Evolutionary conservation across 768 basidiomycete genomes (phyloP), one percentile per base, ranked within the genome.

Genomic region (Termitomyces sp.): DNA sequence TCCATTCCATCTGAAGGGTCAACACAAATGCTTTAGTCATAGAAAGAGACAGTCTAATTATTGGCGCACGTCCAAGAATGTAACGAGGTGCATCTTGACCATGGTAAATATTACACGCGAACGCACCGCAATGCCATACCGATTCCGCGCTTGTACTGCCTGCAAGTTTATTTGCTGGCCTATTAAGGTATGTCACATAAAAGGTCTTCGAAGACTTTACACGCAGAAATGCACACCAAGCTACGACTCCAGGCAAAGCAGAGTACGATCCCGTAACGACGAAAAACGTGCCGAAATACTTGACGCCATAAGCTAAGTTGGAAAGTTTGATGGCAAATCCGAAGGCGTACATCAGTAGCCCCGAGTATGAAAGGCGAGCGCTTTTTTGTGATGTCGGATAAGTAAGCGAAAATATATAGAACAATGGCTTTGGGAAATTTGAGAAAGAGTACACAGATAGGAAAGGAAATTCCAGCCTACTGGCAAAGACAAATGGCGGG

Each of bases 231-330:
- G n/a, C 72, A 12, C 45, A 86, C 86, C 87, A 89, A 21, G 83
- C 75, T 12, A 86, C 71, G 1, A 84, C 65, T 10, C 82, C 85
- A 12, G 88, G 85, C 59, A 84, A 76, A 0, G 76, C 72, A 1
- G 82, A 76, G 59, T 85, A 88, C 40, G 76, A 75, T n/a, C 88
- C 88, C 0, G 75, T 73, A 7, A 88, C 85, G 25, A 79, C 76
- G 54, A 89, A 79, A 74, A 85, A 90, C 0, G 82, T 87, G 1
- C 86, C 88, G 59, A 88, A 85, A 66, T 89, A 89, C 68, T 89
- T 88, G 27, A 73, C 81, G 0, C 84, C 82, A 44, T 66, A 64
- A 0, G 79, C 61, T 0, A 69, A 79, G 12, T 76, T 64, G 0
- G 84, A 81, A 50, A 89, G 82, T 63, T 86, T 84, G 67, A 88